A percentile compares a stretch with the other conserved stretches of the same genome.
These are phyloP conservation scores for Cryptococcus depauperatus DNA, from an alignment of 1,284 basidiomycete species.

Conservation along the genomic window DNA sequence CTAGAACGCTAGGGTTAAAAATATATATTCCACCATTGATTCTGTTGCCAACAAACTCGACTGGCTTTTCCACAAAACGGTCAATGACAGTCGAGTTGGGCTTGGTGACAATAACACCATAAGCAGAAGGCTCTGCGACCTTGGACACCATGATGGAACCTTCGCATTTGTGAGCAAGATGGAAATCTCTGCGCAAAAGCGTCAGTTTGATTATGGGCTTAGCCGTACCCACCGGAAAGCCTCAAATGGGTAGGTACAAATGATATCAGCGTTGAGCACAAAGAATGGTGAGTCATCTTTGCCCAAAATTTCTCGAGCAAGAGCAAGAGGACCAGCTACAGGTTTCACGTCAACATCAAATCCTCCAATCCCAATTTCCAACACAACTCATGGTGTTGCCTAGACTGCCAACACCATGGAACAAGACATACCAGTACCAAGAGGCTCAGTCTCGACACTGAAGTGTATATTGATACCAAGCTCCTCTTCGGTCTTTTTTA, in stretches of 20 bases:
- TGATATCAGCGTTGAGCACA: constrained; percentile 52
- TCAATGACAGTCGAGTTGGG: constrained; percentile 49
- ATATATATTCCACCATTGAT: constrained; percentile 55
- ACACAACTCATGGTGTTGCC: too few species aligned
- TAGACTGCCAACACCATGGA: neutral
- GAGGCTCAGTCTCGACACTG: constrained; percentile 50
- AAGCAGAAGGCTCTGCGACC: constrained; percentile 51
- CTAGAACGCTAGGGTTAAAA: constrained; percentile 50
- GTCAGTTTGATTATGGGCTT: neutral
- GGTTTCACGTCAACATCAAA: neutral
- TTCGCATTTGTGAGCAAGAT: constrained; percentile 49
- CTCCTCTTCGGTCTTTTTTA: constrained; percentile 51
- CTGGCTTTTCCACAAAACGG: constrained; percentile 53
- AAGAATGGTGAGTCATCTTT: constrained; percentile 53
- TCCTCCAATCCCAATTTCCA: neutral
- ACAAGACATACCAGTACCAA: constrained; percentile 47
- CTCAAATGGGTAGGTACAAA: constrained; percentile 51
- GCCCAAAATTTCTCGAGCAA: constrained; percentile 49
- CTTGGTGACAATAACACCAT: constrained; percentile 51
- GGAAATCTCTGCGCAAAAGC: constrained; percentile 46
- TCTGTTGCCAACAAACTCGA: constrained; percentile 52
- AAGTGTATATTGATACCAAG: constrained; percentile 52
- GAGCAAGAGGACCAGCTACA: constrained; percentile 50
- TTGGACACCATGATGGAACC: constrained; percentile 54
- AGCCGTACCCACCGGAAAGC: constrained; percentile 42